Evolutionary conservation across 2,329 filamentous ascomycete genomes (phyloP).

Genomic region (Fusarium verticillioides): DNA sequence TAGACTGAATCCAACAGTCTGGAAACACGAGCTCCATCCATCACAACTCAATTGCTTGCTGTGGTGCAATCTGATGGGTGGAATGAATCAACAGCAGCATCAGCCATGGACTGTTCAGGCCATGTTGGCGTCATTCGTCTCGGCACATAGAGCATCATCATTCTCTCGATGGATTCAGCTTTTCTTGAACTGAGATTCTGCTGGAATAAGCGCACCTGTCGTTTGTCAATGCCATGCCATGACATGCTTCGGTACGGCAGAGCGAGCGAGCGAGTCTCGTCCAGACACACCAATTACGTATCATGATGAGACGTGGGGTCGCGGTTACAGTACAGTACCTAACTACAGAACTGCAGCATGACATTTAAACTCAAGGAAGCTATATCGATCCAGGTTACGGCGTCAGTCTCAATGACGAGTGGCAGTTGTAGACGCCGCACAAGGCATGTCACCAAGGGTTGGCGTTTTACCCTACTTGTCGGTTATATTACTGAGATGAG

Average conservation of each 20-base stretch:
- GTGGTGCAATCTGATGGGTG: background rate
- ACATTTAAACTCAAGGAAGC: constrained; percentile 9
- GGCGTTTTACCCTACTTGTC: constrained; percentile 24
- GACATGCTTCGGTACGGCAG: background rate
- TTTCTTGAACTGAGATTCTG: constrained; percentile 14
- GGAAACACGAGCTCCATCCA: constrained; percentile 16
- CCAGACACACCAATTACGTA: background rate
- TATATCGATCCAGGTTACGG: constrained; percentile 16
- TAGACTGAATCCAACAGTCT: constrained; percentile 25
- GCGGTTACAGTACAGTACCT: background rate
- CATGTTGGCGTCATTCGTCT: constrained; percentile 36
- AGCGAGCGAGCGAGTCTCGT: background rate
- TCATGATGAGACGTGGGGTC: constrained; percentile 18
- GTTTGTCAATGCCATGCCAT: background rate
- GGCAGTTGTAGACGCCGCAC: constrained; percentile 18
- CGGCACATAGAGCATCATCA: constrained; percentile 8
- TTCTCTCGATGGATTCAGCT: background rate
- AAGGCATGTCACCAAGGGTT: constrained; percentile 23
- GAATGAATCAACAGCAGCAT: background rate
- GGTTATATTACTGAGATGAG: background rate
- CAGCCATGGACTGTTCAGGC: background rate
- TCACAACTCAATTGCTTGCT: constrained; percentile 3
- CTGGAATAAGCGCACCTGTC: constrained; percentile 28
- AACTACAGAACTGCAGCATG: constrained; percentile 1
- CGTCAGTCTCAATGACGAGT: constrained; percentile 23